Evolutionary conservation across 1,284 basidiomycete genomes (phyloP).

Genomic region (Pseudozyma flocculosa): DNA sequence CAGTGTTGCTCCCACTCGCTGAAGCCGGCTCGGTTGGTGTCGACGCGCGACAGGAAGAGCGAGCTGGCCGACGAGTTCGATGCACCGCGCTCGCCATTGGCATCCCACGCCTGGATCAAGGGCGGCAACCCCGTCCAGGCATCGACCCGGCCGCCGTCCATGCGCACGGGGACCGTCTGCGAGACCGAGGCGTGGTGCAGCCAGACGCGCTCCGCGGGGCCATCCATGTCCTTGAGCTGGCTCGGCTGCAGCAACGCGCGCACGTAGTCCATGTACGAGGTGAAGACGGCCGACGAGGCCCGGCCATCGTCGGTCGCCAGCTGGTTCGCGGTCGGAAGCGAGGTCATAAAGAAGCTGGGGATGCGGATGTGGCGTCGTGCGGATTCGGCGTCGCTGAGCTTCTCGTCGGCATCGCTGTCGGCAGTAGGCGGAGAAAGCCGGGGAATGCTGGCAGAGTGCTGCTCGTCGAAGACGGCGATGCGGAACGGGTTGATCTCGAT

Average conservation of each 20-base stretch:
- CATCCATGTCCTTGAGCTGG: not conserved
- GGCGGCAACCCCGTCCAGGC: slow-evolving; percentile 31
- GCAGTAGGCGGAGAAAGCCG: slow-evolving; percentile 20
- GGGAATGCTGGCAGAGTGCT: slow-evolving; percentile 20
- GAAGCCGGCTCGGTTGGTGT: slow-evolving; percentile 9
- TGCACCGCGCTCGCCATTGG: slow-evolving; percentile 22
- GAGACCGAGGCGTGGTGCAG: slow-evolving; percentile 29
- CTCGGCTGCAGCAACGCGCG: not conserved
- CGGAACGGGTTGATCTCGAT: slow-evolving; percentile 31
- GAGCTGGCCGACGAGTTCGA: slow-evolving; percentile 25
- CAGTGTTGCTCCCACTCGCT: slow-evolving; percentile 45
- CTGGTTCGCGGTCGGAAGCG: slow-evolving; percentile 6
- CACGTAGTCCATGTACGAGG: not conserved
- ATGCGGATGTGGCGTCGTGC: slow-evolving; percentile 12
- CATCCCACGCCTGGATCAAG: slow-evolving; percentile 30
- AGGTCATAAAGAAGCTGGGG: slow-evolving; percentile 35
- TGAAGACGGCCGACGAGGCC: not conserved
- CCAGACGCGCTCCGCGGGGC: slow-evolving; percentile 10
- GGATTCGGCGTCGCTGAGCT: not conserved
- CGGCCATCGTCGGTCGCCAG: too few species aligned
- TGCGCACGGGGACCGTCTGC: slow-evolving; percentile 20
- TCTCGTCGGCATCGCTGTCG: not conserved
- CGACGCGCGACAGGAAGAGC: slow-evolving; percentile 16
- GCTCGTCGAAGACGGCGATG: slow-evolving; percentile 30
- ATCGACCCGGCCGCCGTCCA: slow-evolving; percentile 20